Percentiles rank a stretch among this genome's conserved stretches.
These are phyloP conservation scores for Quercus wislizeni DNA, from an alignment of 306 rosid genomes.

Conservation along the genomic window DNA sequence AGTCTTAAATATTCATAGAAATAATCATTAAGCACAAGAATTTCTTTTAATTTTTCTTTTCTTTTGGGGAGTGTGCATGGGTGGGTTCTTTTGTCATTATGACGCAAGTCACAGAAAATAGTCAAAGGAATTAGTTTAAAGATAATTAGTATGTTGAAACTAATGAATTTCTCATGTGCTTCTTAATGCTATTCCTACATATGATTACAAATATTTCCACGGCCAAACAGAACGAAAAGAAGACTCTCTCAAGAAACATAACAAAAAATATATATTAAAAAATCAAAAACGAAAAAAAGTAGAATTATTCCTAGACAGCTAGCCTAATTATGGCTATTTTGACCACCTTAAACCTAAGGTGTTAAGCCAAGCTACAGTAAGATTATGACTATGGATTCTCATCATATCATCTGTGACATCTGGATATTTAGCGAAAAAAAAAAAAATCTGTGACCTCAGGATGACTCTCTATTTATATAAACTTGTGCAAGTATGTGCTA, in stretches of 20 bases:
- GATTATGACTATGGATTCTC: conserved; percentile 24
- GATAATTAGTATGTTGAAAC: too few species aligned
- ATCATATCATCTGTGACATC: conserved; percentile 17
- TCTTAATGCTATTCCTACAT: background rate
- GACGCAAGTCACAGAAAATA: background rate
- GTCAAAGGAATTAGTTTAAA: background rate
- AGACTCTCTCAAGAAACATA: background rate
- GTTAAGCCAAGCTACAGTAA: conserved; percentile 11
- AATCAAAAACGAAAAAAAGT: background rate
- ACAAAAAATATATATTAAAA: too few species aligned
- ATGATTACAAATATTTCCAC: conserved; percentile 19
- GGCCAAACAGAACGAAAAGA: conserved; percentile 14
- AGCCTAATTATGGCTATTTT: conserved; percentile 42
- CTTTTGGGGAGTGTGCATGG: background rate
- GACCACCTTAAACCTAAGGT: conserved; percentile 45
- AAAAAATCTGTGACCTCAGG: background rate
- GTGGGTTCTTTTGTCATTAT: background rate
- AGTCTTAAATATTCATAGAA: too few species aligned
- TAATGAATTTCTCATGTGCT: background rate
- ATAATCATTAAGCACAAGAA: too few species aligned
- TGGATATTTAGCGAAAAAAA: too few species aligned
- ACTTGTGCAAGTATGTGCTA: background rate
- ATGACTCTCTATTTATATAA: conserved; percentile 7
- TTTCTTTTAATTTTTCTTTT: background rate
- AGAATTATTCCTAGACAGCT: conserved; percentile 45